A percentile compares a stretch with the other conserved stretches of the same genome.
These are phyloP conservation scores for Salmacisia buchloeana DNA, from an alignment of 1,284 basidiomycete species.

Conservation along the genomic window DNA sequence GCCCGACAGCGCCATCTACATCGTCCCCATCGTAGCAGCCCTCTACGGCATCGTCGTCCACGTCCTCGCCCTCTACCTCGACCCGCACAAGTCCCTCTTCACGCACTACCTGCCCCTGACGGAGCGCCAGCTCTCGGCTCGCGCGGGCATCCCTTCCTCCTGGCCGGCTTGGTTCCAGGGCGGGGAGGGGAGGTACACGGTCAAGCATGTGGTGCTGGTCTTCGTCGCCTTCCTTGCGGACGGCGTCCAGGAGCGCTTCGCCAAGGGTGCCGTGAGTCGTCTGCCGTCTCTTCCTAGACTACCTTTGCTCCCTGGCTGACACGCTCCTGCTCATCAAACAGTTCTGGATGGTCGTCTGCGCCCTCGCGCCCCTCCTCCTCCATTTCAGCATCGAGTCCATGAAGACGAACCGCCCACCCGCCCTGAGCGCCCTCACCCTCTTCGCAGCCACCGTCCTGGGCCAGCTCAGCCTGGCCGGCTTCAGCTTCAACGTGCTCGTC, in stretches of 20 bases:
- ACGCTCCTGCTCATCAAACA: not conserved
- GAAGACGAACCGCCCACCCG: not conserved
- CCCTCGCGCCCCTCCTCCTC: not conserved
- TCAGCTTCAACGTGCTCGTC: conserved; percentile 3
- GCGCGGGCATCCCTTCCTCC: not conserved
- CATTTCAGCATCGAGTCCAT: conserved; percentile 7
- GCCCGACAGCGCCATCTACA: not conserved
- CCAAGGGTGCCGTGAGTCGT: not conserved
- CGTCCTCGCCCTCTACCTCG: conserved; percentile 1
- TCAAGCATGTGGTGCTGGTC: not conserved
- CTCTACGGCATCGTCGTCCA: conserved; percentile 7
- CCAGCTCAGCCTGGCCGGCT: not conserved
- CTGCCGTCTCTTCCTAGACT: not conserved
- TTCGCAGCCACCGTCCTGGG: not conserved
- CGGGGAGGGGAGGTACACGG: not conserved
- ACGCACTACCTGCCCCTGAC: not conserved
- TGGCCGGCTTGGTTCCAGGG: conserved; percentile 5
- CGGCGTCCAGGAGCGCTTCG: not conserved
- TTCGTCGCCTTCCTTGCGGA: not conserved
- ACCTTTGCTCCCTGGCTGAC: not conserved
- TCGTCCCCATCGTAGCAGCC: not conserved
- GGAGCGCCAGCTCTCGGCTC: conserved; percentile 2
- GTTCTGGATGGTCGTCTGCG: not conserved
- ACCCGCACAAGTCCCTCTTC: not conserved
- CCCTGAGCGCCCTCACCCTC: not conserved